Conservation (phyloP, 352 stramenopile species). For the Globisporangium parvum region DNA sequence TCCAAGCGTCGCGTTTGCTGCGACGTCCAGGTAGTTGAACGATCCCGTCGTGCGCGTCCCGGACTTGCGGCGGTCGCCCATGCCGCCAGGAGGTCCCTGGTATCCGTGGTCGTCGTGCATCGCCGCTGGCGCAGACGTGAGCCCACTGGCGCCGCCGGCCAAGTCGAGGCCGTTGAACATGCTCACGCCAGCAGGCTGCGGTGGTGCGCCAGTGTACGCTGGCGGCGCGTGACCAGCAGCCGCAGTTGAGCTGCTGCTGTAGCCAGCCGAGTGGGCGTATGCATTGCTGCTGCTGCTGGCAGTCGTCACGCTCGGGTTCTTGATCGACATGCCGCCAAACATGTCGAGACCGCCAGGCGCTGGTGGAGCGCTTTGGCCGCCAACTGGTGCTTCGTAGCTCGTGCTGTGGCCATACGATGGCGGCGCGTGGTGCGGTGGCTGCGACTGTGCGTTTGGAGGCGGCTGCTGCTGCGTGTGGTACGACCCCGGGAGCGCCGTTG, state of each 20-base stretch:
- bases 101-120: slow-evolving; percentile 18
- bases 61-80: slow-evolving; percentile 31
- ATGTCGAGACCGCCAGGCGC: slow-evolving; percentile 33
- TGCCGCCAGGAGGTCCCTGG: slow-evolving; percentile 13
- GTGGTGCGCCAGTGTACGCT: neutral
- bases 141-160: slow-evolving; percentile 17
- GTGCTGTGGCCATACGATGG: slow-evolving; percentile 12
- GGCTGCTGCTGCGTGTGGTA: slow-evolving; percentile 8
- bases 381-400: slow-evolving; percentile 10
- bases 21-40: slow-evolving; percentile 65
- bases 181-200: slow-evolving; percentile 8
- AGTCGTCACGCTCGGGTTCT: slow-evolving; percentile 14
- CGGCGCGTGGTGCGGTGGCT: slow-evolving; percentile 7
- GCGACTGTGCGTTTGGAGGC: neutral
- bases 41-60: slow-evolving; percentile 26
- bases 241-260: too few relatives aligned
- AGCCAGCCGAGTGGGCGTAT: too few relatives aligned
- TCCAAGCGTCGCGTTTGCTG: slow-evolving; percentile 15
- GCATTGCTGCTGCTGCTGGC: neutral
- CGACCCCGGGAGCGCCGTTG: slow-evolving; percentile 1
- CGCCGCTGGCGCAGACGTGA: neutral
- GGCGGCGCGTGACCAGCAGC: neutral
- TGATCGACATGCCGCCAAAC: slow-evolving; percentile 76
- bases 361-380: neutral
- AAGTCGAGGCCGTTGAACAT: slow-evolving; percentile 51